Evolutionary conservation across 192 early-diverging fungal species (phyloP), one percentile per base, ranked within the genome.

Genomic region (Entophlyctis helioformis): DNA sequence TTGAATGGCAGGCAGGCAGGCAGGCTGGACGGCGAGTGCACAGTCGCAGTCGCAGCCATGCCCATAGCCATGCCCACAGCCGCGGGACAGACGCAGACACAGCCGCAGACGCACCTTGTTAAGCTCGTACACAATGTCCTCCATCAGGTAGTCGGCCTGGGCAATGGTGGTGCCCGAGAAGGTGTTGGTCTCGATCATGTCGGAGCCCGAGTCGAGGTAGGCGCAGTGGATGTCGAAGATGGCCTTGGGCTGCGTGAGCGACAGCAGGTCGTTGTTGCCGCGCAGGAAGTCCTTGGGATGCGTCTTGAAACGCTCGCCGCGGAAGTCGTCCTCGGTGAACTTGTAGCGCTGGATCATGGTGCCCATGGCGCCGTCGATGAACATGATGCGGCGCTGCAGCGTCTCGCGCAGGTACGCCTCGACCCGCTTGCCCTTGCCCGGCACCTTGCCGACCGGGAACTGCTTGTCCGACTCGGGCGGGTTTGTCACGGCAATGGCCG

Each of bases 131-230:
- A 82, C 93, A 28, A 82, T 59, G 12, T 83, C 67, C 58, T 93
- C 86, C 57, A 86, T 74, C 27, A 62, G 72, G 49, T 96, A 96
- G 65, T 96, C 93, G 18, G 83, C 76, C 62, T 96, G 93, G 9
- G 89, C 87, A 59, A 93, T 96, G 2, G 74, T 76, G 22, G 93
- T 93, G 5, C 77, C 77, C 20, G 81, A 84, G 70, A 96, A 96
- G n/a, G 93, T 92, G 69, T 96, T 96, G 28, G 93, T 92, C 64
- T 92, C 93, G 36, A 96, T 65, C 67, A 96, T 80, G 57, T 96
- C 93, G 6, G 87, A 65, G 12, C 93, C 93, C 22, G 93, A 86
- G 29, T 85, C 76, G 24, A 96, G 66, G 64, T 96, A 96, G 60
- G 83, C 66, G 47, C 76, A 71, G 72, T 96, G 93, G 59, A 96